Evolutionary conservation across 192 early-diverging fungal species (phyloP).

Genomic region (Entomortierella lignicola): DNA sequence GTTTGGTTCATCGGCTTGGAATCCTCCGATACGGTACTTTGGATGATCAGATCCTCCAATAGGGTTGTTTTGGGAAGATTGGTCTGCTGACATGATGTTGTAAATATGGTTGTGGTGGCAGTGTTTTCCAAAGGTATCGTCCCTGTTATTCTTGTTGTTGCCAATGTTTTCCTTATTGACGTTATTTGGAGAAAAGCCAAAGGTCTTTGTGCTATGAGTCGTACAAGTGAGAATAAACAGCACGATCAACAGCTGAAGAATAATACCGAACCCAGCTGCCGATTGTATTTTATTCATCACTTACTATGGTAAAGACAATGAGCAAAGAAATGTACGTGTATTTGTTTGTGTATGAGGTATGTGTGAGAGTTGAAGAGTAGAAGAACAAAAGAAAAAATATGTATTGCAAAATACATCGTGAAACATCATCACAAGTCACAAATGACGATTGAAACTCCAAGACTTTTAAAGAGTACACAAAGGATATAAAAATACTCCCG

Average conservation of each 20-base stretch:
- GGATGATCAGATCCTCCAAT: not conserved
- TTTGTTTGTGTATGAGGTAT: no score
- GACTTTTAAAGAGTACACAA: no score
- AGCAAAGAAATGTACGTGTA: not conserved
- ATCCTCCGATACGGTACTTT: constrained; percentile 37
- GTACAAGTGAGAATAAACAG: not conserved
- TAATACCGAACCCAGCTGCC: not conserved
- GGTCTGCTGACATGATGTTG: constrained; percentile 9
- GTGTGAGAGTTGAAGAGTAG: no score
- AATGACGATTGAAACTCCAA: no score
- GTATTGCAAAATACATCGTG: no score
- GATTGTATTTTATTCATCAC: not conserved
- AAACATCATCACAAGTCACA: no score
- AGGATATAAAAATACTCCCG: no score
- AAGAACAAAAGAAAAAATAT: no score
- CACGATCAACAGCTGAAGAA: not conserved
- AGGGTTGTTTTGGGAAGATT: constrained; percentile 6
- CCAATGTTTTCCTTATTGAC: not conserved
- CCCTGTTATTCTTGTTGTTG: not conserved
- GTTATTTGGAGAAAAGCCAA: not conserved
- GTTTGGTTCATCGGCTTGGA: not conserved
- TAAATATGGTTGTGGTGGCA: not conserved
- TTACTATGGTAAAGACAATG: not conserved
- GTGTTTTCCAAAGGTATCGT: no score
- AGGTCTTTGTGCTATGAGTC: not conserved